Conservation (phyloP, 2,329 filamentous ascomycete genomes). For the Endocalyx cinctus region DNA sequence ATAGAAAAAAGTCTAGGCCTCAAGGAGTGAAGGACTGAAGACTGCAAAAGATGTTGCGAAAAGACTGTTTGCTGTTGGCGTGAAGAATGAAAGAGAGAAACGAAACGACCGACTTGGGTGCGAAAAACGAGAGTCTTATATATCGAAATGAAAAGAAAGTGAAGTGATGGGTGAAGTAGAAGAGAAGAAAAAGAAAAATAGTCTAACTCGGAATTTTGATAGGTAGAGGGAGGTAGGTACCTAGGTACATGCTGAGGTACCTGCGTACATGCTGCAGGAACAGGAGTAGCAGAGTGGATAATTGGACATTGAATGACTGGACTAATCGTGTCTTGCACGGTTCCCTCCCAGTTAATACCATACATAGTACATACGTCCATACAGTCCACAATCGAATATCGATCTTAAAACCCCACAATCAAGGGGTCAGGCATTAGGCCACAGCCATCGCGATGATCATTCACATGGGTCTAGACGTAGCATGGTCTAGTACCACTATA, state of each 20-base stretch:
- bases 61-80: constrained; percentile 23
- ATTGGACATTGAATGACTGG: constrained; percentile 30
- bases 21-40: constrained; percentile 33
- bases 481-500: too few relatives aligned
- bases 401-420: too few relatives aligned
- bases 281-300: constrained; percentile 21
- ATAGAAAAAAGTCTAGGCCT: constrained; percentile 30
- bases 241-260: too few relatives aligned
- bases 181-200: constrained; percentile 9
- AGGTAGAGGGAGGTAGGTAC: too few relatives aligned
- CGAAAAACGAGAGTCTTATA: constrained; percentile 26
- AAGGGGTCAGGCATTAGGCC: constrained; percentile 32
- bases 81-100: constrained; percentile 24
- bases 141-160: constrained; percentile 16
- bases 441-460: constrained; percentile 30
- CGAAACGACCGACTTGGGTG: constrained; percentile 31
- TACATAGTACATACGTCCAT: too few relatives aligned
- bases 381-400: too few relatives aligned
- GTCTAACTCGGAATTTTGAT: too few relatives aligned
- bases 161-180: constrained; percentile 13
- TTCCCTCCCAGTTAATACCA: too few relatives aligned
- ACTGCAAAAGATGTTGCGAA: constrained; percentile 24
- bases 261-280: constrained; percentile 32
- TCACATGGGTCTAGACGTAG: constrained; percentile 34
- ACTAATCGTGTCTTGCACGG: too few relatives aligned